A percentile compares a stretch with the other conserved stretches of the same genome.
These are phyloP conservation scores for Piromyces finnis DNA, from an alignment of 192 early-diverging fungal species.

Conservation along the genomic window DNA sequence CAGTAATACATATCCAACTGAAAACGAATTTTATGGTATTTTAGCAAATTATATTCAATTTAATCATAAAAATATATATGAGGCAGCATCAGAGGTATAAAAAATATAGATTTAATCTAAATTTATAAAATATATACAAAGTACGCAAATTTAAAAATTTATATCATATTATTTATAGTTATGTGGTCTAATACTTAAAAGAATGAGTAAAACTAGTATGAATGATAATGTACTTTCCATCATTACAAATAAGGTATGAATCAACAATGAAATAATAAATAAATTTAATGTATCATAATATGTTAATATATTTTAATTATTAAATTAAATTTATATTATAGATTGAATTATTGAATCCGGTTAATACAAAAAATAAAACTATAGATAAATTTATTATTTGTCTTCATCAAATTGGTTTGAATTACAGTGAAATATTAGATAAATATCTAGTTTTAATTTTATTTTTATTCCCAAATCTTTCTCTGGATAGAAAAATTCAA, in stretches of 20 bases:
- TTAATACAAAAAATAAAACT: not conserved
- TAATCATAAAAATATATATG: not conserved
- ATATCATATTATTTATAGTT: not conserved
- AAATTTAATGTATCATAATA: no score
- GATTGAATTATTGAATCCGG: not conserved
- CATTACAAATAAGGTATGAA: not conserved
- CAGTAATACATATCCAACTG: not conserved
- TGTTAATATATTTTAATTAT: no score
- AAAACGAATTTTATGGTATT: not conserved
- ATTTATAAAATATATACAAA: not conserved
- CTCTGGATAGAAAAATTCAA: not conserved
- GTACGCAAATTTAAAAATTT: no score
- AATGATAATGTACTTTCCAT: not conserved
- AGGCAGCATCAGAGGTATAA: not conserved
- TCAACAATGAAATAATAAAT: no score
- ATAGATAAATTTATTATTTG: not conserved
- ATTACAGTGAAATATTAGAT: not conserved
- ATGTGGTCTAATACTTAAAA: not conserved
- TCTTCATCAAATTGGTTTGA: not conserved
- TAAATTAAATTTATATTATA: not conserved
- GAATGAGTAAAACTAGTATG: not conserved
- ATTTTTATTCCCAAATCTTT: not conserved
- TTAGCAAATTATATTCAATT: not conserved
- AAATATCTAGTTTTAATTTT: not conserved
- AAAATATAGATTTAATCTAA: not conserved